Percentiles rank a stretch among this genome's conserved stretches.
phyloP scores from a whole-genome alignment of 805 yeast species.

The Wickerhamiella australiensis region DNA sequence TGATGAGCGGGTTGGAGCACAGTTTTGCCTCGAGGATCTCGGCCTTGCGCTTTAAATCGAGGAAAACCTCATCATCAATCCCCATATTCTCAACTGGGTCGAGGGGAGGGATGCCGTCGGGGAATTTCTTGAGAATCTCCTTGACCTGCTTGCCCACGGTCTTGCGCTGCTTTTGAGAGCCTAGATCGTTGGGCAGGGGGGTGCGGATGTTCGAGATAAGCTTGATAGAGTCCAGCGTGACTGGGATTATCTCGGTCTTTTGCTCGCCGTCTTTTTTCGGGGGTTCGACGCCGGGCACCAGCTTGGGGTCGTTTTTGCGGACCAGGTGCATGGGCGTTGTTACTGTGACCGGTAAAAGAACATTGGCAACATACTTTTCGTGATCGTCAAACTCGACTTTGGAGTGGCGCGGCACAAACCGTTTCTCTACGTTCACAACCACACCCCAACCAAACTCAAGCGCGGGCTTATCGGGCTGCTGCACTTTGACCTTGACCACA shows the following conservation, averaged over 20 bases:
- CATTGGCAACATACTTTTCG: constrained; percentile 79
- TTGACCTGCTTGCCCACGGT: constrained; percentile 55
- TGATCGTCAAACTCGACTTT: constrained; percentile 61
- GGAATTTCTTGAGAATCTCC: constrained; percentile 73
- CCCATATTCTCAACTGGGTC: constrained; percentile 92
- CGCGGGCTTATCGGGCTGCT: constrained; percentile 22
- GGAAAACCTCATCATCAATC: constrained; percentile 68
- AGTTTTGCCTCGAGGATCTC: constrained; percentile 72
- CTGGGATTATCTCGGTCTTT: constrained; percentile 68
- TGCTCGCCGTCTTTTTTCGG: constrained; percentile 50
- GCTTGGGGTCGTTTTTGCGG: constrained; percentile 61
- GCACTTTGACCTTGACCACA: constrained; percentile 52
- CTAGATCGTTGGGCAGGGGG: constrained; percentile 63
- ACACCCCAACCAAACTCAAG: constrained; percentile 94
- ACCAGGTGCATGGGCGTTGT: constrained; percentile 70
- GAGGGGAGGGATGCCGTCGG: constrained; percentile 81
- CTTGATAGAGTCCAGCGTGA: constrained; percentile 65
- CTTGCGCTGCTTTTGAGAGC: constrained; percentile 34
- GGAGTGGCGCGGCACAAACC: constrained; percentile 40
- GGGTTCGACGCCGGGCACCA: constrained; percentile 85
- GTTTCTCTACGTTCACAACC: constrained; percentile 62
- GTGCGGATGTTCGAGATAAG: constrained; percentile 71
- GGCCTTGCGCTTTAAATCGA: constrained; percentile 56
- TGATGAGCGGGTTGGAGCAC: constrained; percentile 50
- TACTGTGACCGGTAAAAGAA: constrained; percentile 58